Evolutionary conservation across 1,284 basidiomycete species (phyloP), one percentile per base, ranked within the genome.

Genomic region (Ceratobasidium sp.): DNA sequence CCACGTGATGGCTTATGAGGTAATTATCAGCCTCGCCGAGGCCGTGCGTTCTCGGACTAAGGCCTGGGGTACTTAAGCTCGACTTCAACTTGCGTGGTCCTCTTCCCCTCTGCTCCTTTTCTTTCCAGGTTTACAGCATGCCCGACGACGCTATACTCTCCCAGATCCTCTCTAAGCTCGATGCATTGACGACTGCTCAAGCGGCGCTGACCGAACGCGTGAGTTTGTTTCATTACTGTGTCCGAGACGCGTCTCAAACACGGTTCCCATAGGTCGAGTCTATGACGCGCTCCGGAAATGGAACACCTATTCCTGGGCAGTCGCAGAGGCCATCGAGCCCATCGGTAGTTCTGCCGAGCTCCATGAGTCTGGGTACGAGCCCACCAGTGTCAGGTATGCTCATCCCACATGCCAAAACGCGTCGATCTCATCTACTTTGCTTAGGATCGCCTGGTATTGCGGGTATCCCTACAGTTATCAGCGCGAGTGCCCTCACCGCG

Each of bases 131-230:
- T 7, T 25, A 5, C 15, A 45, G 67, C n/a, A 68, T 69, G 53
- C 56, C 79, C 50, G 82, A 86, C 55, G 87, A 90, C 70, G 84
- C 86, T 8, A 75, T 87, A n/a, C 81, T 93, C 69, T 83, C 84
- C 0, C 88, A 91, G 77, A 92, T 93, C 69, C 82, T 92, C 22
- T 79, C 80, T 10, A 87, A 89, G 78, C 84, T 93, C 68, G 82
- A 89, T 74, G 80, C 85, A 3, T 80, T 93, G 73, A 87, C 90
- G 77, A 78, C 87, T 65, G 86, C 85, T 57, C 90, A 92, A 76
- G 88, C 91, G 78, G 82, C 85, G 0, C 80, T 92, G 70, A 86
- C 91, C 73, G 86, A 88, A 29, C 90, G 92, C 83, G 90, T 89
- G 73, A 47, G 79, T 76, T 25, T n/a, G 15, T 7, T 31, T 13